Conservation (phyloP, 805 yeast genomes). For the Nakazawaea laoshanensis region DNA sequence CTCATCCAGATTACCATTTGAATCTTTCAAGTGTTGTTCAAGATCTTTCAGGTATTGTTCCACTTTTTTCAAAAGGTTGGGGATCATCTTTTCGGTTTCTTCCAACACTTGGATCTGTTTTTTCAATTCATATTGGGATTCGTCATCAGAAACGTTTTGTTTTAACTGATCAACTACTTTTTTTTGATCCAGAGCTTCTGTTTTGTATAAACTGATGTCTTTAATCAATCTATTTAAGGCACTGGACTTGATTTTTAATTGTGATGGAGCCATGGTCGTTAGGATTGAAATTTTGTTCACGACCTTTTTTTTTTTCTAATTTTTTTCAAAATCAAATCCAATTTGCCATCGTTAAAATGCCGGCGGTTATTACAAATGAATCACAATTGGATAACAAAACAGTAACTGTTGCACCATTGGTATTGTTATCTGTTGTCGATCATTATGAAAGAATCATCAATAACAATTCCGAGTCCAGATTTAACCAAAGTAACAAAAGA, state of each 20-base stretch:
- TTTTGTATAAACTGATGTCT: conserved; percentile 53
- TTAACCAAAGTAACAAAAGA: conserved; percentile 53
- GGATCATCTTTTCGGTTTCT: conserved; percentile 47
- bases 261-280: conserved; percentile 56
- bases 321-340: conserved; percentile 3
- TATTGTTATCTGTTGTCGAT: conserved; percentile 87
- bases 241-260: conserved; percentile 58
- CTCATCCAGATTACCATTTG: conserved; percentile 22
- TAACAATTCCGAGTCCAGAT: conserved; percentile 14
- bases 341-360: conserved; percentile 7
- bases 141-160: conserved; percentile 28
- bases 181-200: conserved; percentile 34
- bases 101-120: conserved; percentile 39
- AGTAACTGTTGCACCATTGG: conserved; percentile 93
- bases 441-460: conserved; percentile 86
- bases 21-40: conserved; percentile 25
- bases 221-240: conserved; percentile 64
- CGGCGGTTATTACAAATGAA: conserved; percentile 26
- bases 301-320: neutral
- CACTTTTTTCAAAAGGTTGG: conserved; percentile 36
- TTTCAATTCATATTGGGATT: conserved; percentile 54
- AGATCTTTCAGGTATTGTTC: conserved; percentile 28
- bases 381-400: conserved; percentile 35
- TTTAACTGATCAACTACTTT: conserved; percentile 35
- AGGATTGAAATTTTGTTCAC: neutral